Conservation (phyloP, 106 monocot genomes). For the Narthecium ossifragum region DNA sequence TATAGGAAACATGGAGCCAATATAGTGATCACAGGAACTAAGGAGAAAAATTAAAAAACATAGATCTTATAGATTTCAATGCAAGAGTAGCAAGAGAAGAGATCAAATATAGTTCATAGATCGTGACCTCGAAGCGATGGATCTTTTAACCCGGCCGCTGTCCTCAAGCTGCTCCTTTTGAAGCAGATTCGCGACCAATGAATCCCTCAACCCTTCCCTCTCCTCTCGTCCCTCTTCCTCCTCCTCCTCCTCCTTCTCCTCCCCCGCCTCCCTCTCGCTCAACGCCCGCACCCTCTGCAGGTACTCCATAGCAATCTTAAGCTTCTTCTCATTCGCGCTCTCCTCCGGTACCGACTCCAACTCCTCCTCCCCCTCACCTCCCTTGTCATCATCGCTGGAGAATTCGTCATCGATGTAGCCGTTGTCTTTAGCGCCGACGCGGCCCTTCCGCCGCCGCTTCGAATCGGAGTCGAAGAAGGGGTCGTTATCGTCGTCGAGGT, state of each 20-base stretch:
- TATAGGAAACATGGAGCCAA: neutral
- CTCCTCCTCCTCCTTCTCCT: constrained; percentile 38
- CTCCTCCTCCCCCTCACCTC: constrained; percentile 1
- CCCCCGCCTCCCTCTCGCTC: constrained; percentile 35
- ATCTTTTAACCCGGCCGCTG: constrained; percentile 52
- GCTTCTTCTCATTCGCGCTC: neutral
- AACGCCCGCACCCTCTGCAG: constrained; percentile 43
- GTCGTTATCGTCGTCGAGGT: constrained; percentile 13
- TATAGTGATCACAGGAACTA: neutral
- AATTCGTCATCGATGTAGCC: constrained; percentile 29
- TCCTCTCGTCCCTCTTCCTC: constrained; percentile 44
- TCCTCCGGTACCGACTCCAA: too few species aligned
- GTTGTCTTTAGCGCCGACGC: constrained; percentile 17
- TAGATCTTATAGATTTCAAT: too few species aligned
- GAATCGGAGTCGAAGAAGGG: constrained; percentile 41
- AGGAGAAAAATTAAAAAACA: neutral
- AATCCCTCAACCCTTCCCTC: constrained; percentile 48
- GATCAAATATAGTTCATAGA: too few species aligned
- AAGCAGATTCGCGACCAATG: constrained; percentile 62
- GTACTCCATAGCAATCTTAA: constrained; percentile 63
- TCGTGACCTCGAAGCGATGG: constrained; percentile 63
- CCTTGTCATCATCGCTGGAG: constrained; percentile 10
- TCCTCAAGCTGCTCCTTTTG: constrained; percentile 77
- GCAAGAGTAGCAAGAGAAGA: too few species aligned
- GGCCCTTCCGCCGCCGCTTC: constrained; percentile 29